phyloP scores from a whole-genome alignment of 1,284 basidiomycete species.

The Apiotrichum siamense region DNA sequence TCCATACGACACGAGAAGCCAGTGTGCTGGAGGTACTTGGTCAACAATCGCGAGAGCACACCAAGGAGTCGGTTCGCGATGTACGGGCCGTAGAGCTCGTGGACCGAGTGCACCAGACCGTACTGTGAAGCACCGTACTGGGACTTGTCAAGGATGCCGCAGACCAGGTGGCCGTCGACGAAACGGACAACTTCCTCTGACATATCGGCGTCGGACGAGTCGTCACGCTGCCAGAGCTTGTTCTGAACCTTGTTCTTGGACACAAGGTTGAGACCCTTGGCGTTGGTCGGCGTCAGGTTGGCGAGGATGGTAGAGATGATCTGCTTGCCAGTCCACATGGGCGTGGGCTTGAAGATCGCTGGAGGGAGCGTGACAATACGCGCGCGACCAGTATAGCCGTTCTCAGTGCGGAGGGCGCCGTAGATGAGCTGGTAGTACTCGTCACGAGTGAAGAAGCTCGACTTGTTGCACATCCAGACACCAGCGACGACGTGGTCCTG shows the following conservation, averaged over 20 bases:
- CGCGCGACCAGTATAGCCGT: conserved; percentile 60
- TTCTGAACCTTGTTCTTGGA: conserved; percentile 83
- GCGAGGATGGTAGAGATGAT: conserved; percentile 86
- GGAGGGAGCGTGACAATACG: conserved; percentile 80
- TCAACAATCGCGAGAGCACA: conserved; percentile 87
- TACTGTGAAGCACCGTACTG: conserved; percentile 95
- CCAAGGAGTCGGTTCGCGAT: conserved; percentile 86
- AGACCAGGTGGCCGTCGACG: conserved; percentile 85
- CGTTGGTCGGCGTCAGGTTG: conserved; percentile 80
- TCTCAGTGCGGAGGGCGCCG: conserved; percentile 87
- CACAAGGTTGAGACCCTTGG: conserved; percentile 76
- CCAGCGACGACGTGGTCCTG: conserved; percentile 99
- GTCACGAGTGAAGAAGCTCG: conserved; percentile 88
- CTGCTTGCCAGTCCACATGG: conserved; percentile 98
- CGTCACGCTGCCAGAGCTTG: conserved; percentile 62
- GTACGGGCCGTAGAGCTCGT: conserved; percentile 92
- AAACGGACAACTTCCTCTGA: conserved; percentile 83
- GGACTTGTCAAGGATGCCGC: conserved; percentile 92
- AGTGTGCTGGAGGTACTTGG: conserved; percentile 92
- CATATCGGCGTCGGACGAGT: conserved; percentile 45
- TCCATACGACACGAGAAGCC: conserved; percentile 99
- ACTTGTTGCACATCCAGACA: conserved; percentile 98
- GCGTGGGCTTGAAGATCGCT: conserved; percentile 81
- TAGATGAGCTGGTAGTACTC: conserved; percentile 97
- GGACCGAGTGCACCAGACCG: conserved; percentile 96